Conservation (phyloP, 345 rosid genomes). For the Populus simonii region DNA sequence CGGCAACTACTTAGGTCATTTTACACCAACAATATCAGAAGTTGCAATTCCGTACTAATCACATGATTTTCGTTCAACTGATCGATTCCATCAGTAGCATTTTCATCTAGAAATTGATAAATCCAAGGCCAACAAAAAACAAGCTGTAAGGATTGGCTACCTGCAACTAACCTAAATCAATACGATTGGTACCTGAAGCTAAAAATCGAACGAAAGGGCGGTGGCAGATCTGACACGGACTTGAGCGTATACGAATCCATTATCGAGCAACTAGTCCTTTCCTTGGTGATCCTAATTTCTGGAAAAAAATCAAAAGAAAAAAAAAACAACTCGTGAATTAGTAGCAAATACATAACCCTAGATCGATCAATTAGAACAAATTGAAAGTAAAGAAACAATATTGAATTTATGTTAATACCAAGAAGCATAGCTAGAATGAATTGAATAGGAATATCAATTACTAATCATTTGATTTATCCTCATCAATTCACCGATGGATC, state of each 20-base stretch:
- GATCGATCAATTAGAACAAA: no score
- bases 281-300: no score
- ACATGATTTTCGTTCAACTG: background rate
- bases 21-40: background rate
- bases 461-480: no score
- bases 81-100: background rate
- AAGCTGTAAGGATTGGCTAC: constrained; percentile 2
- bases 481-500: no score
- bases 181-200: constrained; percentile 56
- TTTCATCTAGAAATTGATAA: background rate
- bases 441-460: no score
- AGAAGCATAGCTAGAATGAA: no score
- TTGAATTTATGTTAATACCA: no score
- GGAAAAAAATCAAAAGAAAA: no score
- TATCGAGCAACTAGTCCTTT: background rate
- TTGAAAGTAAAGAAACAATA: no score
- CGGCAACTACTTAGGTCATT: background rate
- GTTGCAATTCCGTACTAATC: background rate
- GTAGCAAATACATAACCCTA: no score
- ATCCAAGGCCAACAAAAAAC: background rate
- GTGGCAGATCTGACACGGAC: constrained; percentile 74
- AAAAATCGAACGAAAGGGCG: constrained; percentile 63
- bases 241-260: constrained; percentile 76
- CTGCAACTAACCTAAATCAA: background rate
- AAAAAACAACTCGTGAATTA: no score